phyloP scores from a whole-genome alignment of 768 basidiomycete species.

The Suillus discolor region DNA sequence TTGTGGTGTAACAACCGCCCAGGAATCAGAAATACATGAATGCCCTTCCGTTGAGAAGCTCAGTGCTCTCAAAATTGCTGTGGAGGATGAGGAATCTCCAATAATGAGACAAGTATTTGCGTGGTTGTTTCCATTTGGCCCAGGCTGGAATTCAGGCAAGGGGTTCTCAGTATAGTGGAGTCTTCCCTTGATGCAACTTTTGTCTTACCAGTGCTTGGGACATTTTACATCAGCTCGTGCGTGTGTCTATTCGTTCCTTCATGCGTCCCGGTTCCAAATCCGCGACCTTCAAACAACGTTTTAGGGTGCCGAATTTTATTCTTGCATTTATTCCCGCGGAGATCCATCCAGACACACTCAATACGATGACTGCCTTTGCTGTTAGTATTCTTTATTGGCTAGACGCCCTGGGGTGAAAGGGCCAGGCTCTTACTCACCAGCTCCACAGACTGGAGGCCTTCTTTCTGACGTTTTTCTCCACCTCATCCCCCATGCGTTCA shows the following conservation, averaged over 20 bases:
- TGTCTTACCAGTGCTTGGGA: constrained; percentile 66
- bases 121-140: constrained; percentile 87
- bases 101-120: constrained; percentile 80
- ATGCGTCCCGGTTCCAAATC: constrained; percentile 14
- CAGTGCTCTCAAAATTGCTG: constrained; percentile 56
- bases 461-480: constrained; percentile 93
- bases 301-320: constrained; percentile 90
- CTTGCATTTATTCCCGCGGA: constrained; percentile 91
- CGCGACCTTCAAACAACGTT: constrained; percentile 24
- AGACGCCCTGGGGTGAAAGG: constrained; percentile 13
- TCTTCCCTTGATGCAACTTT: constrained; percentile 9
- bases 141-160: constrained; percentile 79
- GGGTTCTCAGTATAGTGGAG: constrained; percentile 12
- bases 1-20: constrained; percentile 5
- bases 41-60: constrained; percentile 48
- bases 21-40: constrained; percentile 48
- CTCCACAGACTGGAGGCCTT: constrained; percentile 77
- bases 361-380: constrained; percentile 94
- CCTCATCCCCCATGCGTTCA: constrained; percentile 88
- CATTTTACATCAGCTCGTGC: constrained; percentile 96
- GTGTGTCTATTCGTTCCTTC: constrained; percentile 34
- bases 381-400: constrained; percentile 44
- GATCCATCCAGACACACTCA: constrained; percentile 82
- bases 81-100: constrained; percentile 69
- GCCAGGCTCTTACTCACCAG: constrained; percentile 20